Percentiles rank a stretch among this genome's conserved stretches.
phyloP scores from a whole-genome alignment of 1,284 basidiomycete genomes.

The Phellopilus nigrolimitatus region DNA sequence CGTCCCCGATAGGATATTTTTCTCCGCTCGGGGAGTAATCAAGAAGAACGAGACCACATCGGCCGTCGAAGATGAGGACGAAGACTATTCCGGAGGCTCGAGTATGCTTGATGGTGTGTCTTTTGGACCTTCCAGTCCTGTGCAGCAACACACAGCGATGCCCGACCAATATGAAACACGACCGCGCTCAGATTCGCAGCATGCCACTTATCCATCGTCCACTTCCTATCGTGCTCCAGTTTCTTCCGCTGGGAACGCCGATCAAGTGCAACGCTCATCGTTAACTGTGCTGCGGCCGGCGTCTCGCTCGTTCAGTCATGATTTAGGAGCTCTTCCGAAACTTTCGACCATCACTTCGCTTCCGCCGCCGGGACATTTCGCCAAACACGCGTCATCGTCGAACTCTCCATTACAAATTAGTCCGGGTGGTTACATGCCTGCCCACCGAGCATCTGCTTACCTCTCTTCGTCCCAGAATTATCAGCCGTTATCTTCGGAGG shows the following conservation, averaged over 20 bases:
- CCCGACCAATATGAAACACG: neutral
- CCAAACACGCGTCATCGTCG: constrained; percentile 3
- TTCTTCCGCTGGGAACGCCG: neutral
- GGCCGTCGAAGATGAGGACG: constrained; percentile 19
- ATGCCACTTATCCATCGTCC: neutral
- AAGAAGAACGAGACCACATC: constrained; percentile 31
- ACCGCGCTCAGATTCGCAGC: constrained; percentile 4
- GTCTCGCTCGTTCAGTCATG: constrained; percentile 4
- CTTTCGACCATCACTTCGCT: constrained; percentile 19
- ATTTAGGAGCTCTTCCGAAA: constrained; percentile 13
- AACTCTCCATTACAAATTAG: constrained; percentile 10
- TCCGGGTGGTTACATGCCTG: constrained; percentile 25
- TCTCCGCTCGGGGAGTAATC: constrained; percentile 47
- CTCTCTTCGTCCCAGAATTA: constrained; percentile 29
- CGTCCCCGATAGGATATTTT: constrained; percentile 59
- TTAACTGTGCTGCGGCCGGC: neutral
- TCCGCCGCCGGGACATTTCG: constrained; percentile 7
- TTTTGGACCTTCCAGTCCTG: constrained; percentile 13
- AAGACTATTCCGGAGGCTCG: constrained; percentile 14
- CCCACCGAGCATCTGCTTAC: constrained; percentile 10
- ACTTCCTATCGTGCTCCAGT: neutral
- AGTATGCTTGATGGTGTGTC: constrained; percentile 11
- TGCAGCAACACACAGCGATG: neutral
- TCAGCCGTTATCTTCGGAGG: constrained; percentile 50
- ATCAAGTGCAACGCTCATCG: neutral